These are phyloP conservation scores for Ustilago nuda DNA, from an alignment of 1,284 basidiomycete species.

Conservation along the genomic window DNA sequence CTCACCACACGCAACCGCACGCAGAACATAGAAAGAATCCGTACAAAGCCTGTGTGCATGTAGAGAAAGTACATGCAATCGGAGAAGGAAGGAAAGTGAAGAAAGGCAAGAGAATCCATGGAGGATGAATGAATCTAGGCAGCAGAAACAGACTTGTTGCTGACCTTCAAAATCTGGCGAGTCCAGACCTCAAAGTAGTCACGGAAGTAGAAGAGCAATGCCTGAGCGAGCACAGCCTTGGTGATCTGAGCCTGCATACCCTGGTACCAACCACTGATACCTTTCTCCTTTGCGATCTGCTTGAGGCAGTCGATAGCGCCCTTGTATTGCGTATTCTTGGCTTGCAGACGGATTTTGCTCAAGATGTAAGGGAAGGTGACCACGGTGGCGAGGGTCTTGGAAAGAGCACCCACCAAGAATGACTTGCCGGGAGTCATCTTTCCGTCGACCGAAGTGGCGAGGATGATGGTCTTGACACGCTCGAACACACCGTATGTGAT, in stretches of 20 bases:
- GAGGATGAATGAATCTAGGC: neutral
- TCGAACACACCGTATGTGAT: constrained; percentile 98
- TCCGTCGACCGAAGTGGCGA: constrained; percentile 73
- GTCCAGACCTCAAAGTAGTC: constrained; percentile 69
- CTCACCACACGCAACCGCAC: neutral
- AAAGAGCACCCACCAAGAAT: constrained; percentile 90
- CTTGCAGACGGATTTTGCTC: constrained; percentile 97
- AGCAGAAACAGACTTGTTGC: constrained; percentile 34
- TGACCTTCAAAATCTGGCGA: constrained; percentile 55
- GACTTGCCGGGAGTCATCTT: constrained; percentile 83
- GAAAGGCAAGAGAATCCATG: neutral
- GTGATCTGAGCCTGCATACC: constrained; percentile 91
- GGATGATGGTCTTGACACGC: constrained; percentile 76
- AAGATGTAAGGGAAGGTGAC: constrained; percentile 75
- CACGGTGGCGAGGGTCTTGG: constrained; percentile 91
- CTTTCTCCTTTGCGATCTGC: constrained; percentile 77
- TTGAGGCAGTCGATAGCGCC: constrained; percentile 82
- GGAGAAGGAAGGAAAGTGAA: constrained; percentile 1
- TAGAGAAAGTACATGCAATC: constrained; percentile 25
- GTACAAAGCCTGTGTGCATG: constrained; percentile 1
- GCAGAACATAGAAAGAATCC: neutral
- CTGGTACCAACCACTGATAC: constrained; percentile 84
- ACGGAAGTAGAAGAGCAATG: constrained; percentile 68
- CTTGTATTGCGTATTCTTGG: constrained; percentile 73
- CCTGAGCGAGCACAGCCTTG: constrained; percentile 88